These are phyloP conservation scores for Cyclocybe aegerita DNA, from an alignment of 768 basidiomycete genomes.

Conservation along the genomic window DNA sequence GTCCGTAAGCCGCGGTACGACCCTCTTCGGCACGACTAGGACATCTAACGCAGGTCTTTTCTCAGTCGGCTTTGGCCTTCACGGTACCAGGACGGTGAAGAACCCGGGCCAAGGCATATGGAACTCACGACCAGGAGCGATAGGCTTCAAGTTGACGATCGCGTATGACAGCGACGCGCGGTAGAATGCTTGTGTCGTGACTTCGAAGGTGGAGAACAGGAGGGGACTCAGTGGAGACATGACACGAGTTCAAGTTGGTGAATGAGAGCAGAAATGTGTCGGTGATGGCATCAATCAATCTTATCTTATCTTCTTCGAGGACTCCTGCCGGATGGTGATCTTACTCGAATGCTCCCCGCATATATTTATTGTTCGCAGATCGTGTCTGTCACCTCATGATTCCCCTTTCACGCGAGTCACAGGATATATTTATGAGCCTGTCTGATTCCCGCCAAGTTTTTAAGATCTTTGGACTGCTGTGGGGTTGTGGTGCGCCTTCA, in stretches of 20 bases:
- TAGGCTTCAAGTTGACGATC: slow-evolving; percentile 93
- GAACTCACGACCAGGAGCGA: slow-evolving; percentile 86
- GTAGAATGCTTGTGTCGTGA: slow-evolving; percentile 75
- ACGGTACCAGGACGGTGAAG: background rate
- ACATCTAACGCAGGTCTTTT: slow-evolving; percentile 43
- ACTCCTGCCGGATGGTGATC: too few species aligned
- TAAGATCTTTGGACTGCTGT: too few species aligned
- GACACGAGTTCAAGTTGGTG: background rate
- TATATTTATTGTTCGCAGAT: too few species aligned
- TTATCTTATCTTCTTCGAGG: too few species aligned
- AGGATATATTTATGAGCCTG: too few species aligned
- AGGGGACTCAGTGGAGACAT: slow-evolving; percentile 32
- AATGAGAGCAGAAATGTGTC: background rate
- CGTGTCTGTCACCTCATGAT: too few species aligned
- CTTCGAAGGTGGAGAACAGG: slow-evolving; percentile 79
- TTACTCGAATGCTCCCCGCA: too few species aligned
- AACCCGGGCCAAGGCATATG: background rate
- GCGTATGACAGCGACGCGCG: slow-evolving; percentile 70
- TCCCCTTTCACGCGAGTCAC: too few species aligned
- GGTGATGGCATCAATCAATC: too few species aligned
- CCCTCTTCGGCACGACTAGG: slow-evolving; percentile 56
- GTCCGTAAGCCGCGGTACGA: slow-evolving; percentile 56
- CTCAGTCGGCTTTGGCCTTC: background rate
- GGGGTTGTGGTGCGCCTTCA: too few species aligned
- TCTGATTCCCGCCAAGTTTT: too few species aligned